These are phyloP conservation scores for Cymodocea nodosa DNA, from an alignment of 116 monocot species.

Conservation along the genomic window DNA sequence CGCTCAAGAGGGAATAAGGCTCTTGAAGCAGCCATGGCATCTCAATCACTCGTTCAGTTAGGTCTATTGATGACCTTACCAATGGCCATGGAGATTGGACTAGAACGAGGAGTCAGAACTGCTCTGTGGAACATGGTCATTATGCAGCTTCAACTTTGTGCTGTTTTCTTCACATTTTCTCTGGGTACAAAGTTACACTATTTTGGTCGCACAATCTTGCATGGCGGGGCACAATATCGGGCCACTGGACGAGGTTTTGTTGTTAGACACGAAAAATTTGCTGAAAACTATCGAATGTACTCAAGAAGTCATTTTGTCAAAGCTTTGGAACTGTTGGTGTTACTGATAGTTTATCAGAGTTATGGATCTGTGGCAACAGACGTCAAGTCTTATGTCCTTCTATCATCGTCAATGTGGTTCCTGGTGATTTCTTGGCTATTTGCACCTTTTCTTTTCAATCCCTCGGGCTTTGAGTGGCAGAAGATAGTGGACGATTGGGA, in stretches of 20 bases:
- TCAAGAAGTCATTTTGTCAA: conserved; percentile 91
- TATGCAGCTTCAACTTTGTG: conserved; percentile 76
- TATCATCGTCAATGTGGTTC: conserved; percentile 80
- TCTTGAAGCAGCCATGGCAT: conserved; percentile 66
- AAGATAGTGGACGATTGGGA: conserved; percentile 87
- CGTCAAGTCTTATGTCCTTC: conserved; percentile 28
- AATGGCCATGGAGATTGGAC: conserved; percentile 83
- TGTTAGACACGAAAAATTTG: conserved; percentile 85
- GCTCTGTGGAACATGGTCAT: conserved; percentile 64
- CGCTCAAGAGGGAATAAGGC: conserved; percentile 33
- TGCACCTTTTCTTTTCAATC: conserved; percentile 92
- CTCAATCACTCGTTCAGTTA: conserved; percentile 77
- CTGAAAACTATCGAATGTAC: conserved; percentile 88
- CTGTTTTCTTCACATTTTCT: conserved; percentile 82
- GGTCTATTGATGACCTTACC: conserved; percentile 74
- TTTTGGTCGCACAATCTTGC: conserved; percentile 65
- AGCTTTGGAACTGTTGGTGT: conserved; percentile 59
- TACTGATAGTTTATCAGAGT: conserved; percentile 64
- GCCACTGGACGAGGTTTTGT: conserved; percentile 91
- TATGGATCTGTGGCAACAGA: conserved; percentile 33
- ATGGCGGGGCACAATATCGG: conserved; percentile 83
- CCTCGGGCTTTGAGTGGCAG: conserved; percentile 95
- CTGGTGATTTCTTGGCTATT: conserved; percentile 72
- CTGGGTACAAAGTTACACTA: conserved; percentile 71
- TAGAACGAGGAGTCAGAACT: conserved; percentile 73